A percentile compares a stretch with the other conserved stretches of the same genome.
Evolutionary conservation across 2,329 filamentous ascomycete species (phyloP).

Genomic region (Exophiala spinifera): DNA sequence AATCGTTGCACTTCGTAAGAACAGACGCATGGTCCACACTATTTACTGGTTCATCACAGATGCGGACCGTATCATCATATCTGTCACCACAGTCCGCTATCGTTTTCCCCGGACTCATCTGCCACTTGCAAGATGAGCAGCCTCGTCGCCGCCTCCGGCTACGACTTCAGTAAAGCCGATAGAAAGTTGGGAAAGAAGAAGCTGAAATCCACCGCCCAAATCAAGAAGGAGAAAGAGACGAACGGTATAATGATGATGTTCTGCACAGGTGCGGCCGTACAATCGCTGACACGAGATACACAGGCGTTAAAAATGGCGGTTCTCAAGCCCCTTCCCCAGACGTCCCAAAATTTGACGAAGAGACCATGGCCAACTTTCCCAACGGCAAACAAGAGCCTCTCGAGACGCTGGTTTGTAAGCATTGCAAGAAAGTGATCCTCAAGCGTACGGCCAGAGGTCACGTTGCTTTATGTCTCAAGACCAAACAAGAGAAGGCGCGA

Average conservation of each 20-base stretch:
- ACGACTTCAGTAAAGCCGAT: constrained; percentile 45
- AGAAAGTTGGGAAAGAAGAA: constrained; percentile 45
- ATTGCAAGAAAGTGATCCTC: constrained; percentile 86
- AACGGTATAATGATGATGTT: constrained; percentile 27
- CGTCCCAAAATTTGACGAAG: constrained; percentile 65
- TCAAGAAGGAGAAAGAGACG: constrained; percentile 37
- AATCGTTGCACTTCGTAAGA: no score
- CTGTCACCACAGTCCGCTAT: background rate
- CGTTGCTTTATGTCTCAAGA: constrained; percentile 76
- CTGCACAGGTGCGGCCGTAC: background rate
- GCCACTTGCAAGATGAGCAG: constrained; percentile 22
- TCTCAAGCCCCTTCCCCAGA: constrained; percentile 40
- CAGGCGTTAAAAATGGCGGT: constrained; percentile 30
- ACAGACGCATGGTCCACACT: no score
- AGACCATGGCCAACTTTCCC: constrained; percentile 72
- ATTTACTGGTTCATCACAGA: background rate
- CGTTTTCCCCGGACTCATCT: background rate
- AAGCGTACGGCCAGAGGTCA: constrained; percentile 73
- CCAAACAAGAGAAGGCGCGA: constrained; percentile 78
- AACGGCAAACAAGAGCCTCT: constrained; percentile 52
- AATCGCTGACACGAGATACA: background rate
- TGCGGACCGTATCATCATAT: background rate
- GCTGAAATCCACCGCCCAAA: constrained; percentile 37
- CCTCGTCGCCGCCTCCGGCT: constrained; percentile 45
- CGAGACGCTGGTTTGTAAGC: constrained; percentile 82